phyloP scores from a whole-genome alignment of 768 basidiomycete genomes.

The Leucocoprinus leucothites region DNA sequence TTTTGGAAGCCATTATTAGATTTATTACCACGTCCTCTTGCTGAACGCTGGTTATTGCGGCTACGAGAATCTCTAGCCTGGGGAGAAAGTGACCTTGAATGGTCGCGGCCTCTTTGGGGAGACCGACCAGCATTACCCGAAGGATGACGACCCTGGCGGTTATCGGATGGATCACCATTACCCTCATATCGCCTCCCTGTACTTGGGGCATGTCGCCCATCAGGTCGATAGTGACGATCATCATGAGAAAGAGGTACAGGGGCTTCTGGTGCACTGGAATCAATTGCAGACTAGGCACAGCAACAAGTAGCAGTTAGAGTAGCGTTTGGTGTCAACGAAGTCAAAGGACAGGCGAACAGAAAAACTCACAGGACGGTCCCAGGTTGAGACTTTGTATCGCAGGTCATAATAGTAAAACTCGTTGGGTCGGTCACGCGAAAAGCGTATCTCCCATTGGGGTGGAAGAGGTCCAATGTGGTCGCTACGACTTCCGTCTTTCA shows the following conservation, averaged over 20 bases:
- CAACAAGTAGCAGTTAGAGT: not conserved
- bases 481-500: slow-evolving; percentile 23
- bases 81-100: slow-evolving; percentile 26
- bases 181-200: slow-evolving; percentile 16
- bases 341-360: not conserved
- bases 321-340: too few species aligned
- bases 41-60: slow-evolving; percentile 22
- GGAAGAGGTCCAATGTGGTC: slow-evolving; percentile 36
- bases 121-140: slow-evolving; percentile 22
- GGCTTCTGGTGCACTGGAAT: slow-evolving; percentile 15
- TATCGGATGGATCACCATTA: slow-evolving; percentile 15
- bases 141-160: slow-evolving; percentile 15
- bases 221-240: slow-evolving; percentile 68
- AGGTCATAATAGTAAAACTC: slow-evolving; percentile 56
- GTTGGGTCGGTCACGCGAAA: slow-evolving; percentile 35
- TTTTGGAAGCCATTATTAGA: slow-evolving; percentile 24
- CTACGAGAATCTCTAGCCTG: slow-evolving; percentile 15
- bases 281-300: slow-evolving; percentile 25
- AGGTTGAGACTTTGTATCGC: slow-evolving; percentile 53
- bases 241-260: slow-evolving; percentile 41
- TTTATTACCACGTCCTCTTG: slow-evolving; percentile 26
- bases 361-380: slow-evolving; percentile 47
- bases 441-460: slow-evolving; percentile 58
- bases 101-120: slow-evolving; percentile 25
- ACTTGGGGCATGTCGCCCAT: slow-evolving; percentile 16